These are phyloP conservation scores for Coemansia sp. DNA, from an alignment of 192 early-diverging fungal species.

Conservation along the genomic window DNA sequence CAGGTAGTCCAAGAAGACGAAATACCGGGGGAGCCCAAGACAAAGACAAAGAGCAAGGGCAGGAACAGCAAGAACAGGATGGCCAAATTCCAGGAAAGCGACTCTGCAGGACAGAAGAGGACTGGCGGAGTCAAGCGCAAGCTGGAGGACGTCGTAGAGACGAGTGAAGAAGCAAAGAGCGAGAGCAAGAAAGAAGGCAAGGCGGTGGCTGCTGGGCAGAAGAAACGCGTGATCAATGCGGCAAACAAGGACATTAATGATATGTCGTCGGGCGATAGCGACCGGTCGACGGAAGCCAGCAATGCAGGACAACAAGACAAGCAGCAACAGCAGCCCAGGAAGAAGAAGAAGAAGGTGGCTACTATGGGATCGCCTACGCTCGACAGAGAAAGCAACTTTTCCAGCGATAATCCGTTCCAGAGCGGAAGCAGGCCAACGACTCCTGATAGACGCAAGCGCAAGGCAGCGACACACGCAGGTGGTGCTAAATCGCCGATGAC, in stretches of 20 bases:
- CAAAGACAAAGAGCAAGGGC: neutral
- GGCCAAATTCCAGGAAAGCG: neutral
- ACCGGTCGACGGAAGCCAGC: neutral
- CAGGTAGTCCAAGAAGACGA: slow-evolving; percentile 16
- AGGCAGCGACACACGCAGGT: neutral
- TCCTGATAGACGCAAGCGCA: slow-evolving; percentile 38
- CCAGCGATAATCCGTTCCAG: slow-evolving; percentile 55
- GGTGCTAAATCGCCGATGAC: slow-evolving; percentile 9
- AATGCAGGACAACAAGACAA: neutral
- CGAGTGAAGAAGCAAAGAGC: neutral
- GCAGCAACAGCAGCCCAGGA: neutral
- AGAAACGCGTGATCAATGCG: neutral
- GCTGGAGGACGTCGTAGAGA: slow-evolving; percentile 27
- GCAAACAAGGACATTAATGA: neutral
- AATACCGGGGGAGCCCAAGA: neutral
- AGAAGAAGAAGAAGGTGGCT: neutral
- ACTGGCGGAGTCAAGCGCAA: slow-evolving; percentile 37
- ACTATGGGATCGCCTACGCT: neutral
- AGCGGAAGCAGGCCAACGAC: slow-evolving; percentile 52
- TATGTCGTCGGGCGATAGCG: neutral
- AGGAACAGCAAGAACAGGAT: too few relatives aligned
- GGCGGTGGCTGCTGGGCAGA: neutral
- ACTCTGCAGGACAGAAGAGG: neutral
- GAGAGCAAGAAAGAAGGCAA: neutral
- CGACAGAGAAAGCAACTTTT: slow-evolving; percentile 21